Evolutionary conservation across 1,284 basidiomycete species (phyloP), one percentile per base, ranked within the genome.

Genomic region (Kwoniella shivajii): DNA sequence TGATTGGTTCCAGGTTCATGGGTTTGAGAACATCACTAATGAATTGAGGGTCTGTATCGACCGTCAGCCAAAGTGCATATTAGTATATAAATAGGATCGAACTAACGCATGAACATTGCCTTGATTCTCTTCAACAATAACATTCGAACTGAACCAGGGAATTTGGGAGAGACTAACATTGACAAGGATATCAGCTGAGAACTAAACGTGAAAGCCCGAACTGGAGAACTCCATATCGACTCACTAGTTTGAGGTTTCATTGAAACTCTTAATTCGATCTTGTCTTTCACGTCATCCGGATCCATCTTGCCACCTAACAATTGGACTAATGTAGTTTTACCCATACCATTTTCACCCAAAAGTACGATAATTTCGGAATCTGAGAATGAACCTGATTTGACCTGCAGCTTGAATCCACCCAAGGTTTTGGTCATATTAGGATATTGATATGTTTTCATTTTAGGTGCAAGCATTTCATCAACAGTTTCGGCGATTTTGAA

Each of bases 341-440:
- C 93, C 10, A 92, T 98, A 53, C 93, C 93, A 78, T 98, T 98
- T 83, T 98, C 93, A 60, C 93, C 93, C 33, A 97, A 82, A 87
- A 97, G 90, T 74, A 98, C 93, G 65, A 97, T 91, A 75, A 97
- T 97, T 76, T 98, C 93, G 1, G 92, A 95, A 75, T 97, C 92
- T 16, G 92, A 92, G 79, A 96, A 97, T 48, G 84, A 84, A 29
- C 94, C 94, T 0, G 77, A 80, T 68, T 93, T 85, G 57, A 97
- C 89, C 44, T 91, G 89, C 47, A 98, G 85, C 79, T 97, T 95
- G 86, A 98, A 97, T 63, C 76, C 75, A 33, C 94, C 94, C 43
- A 94, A 84, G 0, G 94, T 97, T 81, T 97, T 97, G 64, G 88
- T 90, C 94, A 98, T 97, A 22, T 86, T 70, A 1, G 94, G 94